Conservation (phyloP, 495 filamentous ascomycete genomes). For the Podospora sp. region DNA sequence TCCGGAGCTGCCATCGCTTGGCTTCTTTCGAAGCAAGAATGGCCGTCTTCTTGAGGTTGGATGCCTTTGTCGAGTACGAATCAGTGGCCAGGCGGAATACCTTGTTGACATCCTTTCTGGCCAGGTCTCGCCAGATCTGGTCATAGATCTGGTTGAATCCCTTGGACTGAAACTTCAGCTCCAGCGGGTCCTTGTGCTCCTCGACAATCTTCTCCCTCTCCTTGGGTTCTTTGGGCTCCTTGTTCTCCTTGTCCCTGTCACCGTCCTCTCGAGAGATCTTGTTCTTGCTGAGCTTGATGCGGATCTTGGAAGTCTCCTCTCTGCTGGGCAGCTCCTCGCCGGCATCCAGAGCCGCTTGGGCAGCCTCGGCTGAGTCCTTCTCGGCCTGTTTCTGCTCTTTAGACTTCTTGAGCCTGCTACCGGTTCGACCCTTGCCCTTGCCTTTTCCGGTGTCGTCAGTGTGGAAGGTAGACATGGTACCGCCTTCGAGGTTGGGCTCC, state of each 20-base stretch:
- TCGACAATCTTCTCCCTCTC: constrained; percentile 68
- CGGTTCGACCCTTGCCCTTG: constrained; percentile 67
- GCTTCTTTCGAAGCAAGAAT: constrained; percentile 97
- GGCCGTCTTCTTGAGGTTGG: constrained; percentile 95
- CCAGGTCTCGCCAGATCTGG: constrained; percentile 96
- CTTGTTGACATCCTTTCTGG: constrained; percentile 90
- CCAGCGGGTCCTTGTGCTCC: constrained; percentile 51
- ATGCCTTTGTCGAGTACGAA: constrained; percentile 79
- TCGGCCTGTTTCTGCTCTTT: constrained; percentile 97
- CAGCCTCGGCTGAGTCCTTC: constrained; percentile 88
- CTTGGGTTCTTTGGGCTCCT: constrained; percentile 58
- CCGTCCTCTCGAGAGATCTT: constrained; percentile 36
- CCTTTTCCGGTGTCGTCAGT: constrained; percentile 63
- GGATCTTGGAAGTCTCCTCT: constrained; percentile 66
- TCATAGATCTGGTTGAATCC: constrained; percentile 97
- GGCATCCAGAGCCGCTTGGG: constrained; percentile 79
- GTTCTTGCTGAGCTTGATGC: constrained; percentile 55
- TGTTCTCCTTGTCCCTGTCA: constrained; percentile 49
- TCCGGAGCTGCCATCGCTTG: constrained; percentile 92
- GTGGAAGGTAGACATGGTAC: constrained; percentile 84
- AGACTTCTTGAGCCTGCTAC: constrained; percentile 76
- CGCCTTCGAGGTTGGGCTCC: constrained; percentile 82
- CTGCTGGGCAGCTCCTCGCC: constrained; percentile 76
- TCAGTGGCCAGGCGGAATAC: constrained; percentile 81
- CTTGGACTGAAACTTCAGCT: constrained; percentile 75